Conservation (phyloP, 2,329 filamentous ascomycete genomes). For the Pseudonectria foliicola region DNA sequence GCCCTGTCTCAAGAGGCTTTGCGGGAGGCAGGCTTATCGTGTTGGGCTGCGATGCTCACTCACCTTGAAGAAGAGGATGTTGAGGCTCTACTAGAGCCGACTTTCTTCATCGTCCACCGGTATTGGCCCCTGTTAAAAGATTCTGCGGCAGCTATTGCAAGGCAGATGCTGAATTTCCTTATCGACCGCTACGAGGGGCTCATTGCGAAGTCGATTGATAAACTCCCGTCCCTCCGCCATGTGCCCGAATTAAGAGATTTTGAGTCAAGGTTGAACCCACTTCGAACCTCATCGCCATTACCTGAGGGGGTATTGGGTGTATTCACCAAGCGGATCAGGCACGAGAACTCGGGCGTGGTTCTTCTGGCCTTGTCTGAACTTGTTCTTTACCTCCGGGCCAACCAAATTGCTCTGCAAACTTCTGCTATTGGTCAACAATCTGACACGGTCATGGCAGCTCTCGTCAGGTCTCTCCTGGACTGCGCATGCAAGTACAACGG, state of each 20-base stretch:
- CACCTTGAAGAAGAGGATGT: conserved; percentile 74
- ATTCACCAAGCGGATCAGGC: conserved; percentile 66
- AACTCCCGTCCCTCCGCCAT: conserved; percentile 68
- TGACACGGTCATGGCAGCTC: conserved; percentile 60
- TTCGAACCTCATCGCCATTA: conserved; percentile 47
- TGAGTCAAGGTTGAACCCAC: conserved; percentile 54
- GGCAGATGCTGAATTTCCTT: conserved; percentile 57
- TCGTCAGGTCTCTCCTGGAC: conserved; percentile 76
- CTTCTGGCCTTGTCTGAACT: conserved; percentile 75
- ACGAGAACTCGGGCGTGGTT: conserved; percentile 83
- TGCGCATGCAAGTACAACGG: conserved; percentile 75
- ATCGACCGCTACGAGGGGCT: conserved; percentile 54
- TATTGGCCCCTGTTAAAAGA: conserved; percentile 67
- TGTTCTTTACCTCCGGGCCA: conserved; percentile 59
- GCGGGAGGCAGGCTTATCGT: conserved; percentile 70
- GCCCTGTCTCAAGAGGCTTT: conserved; percentile 69
- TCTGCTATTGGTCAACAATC: conserved; percentile 79
- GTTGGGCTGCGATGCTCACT: conserved; percentile 74
- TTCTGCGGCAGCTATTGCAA: conserved; percentile 51
- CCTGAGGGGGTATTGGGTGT: conserved; percentile 57
- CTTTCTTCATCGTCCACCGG: conserved; percentile 76
- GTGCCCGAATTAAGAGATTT: conserved; percentile 64
- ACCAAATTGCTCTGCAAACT: conserved; percentile 74
- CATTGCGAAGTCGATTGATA: conserved; percentile 61
- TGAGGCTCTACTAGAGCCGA: conserved; percentile 74